Conservation (phyloP, 2,329 filamentous ascomycete species). For the Orbilia ellipsospora region DNA sequence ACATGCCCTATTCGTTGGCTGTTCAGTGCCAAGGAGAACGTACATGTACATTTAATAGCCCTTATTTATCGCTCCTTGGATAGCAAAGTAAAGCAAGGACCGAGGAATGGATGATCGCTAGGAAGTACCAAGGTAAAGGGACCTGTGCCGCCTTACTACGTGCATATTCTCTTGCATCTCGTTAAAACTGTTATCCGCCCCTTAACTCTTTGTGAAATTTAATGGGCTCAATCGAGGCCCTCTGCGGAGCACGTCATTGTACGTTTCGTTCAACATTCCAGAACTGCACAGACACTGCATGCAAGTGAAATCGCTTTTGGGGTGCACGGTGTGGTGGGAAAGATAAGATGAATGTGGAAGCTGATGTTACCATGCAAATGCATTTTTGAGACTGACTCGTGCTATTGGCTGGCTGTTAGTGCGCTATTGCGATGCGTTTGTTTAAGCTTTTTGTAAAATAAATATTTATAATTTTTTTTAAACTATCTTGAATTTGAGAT, state of each 20-base stretch:
- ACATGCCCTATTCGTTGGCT: too few species aligned
- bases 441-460: too few species aligned
- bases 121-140: slow-evolving; percentile 40
- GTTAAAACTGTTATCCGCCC: neutral
- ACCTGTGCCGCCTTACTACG: slow-evolving; percentile 28
- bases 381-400: slow-evolving; percentile 17
- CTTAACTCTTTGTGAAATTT: neutral
- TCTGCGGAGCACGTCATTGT: slow-evolving; percentile 40
- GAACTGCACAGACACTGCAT: slow-evolving; percentile 30
- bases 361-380: slow-evolving; percentile 13
- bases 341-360: slow-evolving; percentile 24
- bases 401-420: neutral
- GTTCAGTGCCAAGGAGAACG: too few species aligned
- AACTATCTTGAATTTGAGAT: too few species aligned
- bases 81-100: neutral
- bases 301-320: neutral
- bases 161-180: slow-evolving; percentile 4
- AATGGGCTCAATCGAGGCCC: neutral
- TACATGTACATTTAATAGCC: neutral
- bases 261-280: slow-evolving; percentile 41
- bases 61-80: slow-evolving; percentile 23
- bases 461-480: too few species aligned
- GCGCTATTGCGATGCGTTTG: neutral
- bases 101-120: neutral
- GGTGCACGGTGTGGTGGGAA: neutral